phyloP scores from a whole-genome alignment of 345 rosid species.

The Salix dunnii region DNA sequence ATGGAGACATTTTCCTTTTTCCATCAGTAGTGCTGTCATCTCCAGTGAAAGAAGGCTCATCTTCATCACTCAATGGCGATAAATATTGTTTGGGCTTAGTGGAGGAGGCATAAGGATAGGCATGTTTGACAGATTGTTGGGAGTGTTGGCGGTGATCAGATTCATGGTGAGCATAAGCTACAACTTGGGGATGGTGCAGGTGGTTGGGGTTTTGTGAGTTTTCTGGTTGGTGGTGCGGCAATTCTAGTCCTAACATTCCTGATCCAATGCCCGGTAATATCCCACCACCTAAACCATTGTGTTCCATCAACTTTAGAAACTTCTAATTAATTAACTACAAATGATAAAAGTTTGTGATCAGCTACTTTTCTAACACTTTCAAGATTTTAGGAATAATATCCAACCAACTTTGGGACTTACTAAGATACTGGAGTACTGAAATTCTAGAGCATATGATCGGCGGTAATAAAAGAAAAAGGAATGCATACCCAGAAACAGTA shows the following conservation, averaged over 20 bases:
- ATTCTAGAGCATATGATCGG: neutral
- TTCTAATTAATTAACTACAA: neutral
- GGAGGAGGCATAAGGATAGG: slow-evolving; percentile 35
- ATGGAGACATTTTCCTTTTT: slow-evolving; percentile 59
- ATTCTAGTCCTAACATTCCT: slow-evolving; percentile 70
- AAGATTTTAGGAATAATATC: neutral
- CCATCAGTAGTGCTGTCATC: slow-evolving; percentile 58
- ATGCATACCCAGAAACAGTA: neutral
- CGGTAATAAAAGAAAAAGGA: neutral
- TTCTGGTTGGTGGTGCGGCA: slow-evolving; percentile 56
- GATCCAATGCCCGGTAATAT: slow-evolving; percentile 68
- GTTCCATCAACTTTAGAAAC: slow-evolving; percentile 48
- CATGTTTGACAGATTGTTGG: slow-evolving; percentile 42
- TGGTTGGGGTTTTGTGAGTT: slow-evolving; percentile 30
- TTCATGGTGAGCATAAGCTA: slow-evolving; percentile 41
- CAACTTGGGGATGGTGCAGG: slow-evolving; percentile 54
- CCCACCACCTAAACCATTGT: slow-evolving; percentile 55
- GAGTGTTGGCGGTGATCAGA: slow-evolving; percentile 37
- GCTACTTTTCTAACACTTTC: slow-evolving; percentile 1
- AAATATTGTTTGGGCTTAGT: slow-evolving; percentile 44
- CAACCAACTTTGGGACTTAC: neutral
- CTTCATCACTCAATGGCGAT: slow-evolving; percentile 68
- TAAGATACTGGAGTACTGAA: neutral
- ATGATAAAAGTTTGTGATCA: neutral
- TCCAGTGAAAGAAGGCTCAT: slow-evolving; percentile 54